These are phyloP conservation scores for Litchi chinensis DNA, from an alignment of 345 rosid genomes.

Conservation along the genomic window DNA sequence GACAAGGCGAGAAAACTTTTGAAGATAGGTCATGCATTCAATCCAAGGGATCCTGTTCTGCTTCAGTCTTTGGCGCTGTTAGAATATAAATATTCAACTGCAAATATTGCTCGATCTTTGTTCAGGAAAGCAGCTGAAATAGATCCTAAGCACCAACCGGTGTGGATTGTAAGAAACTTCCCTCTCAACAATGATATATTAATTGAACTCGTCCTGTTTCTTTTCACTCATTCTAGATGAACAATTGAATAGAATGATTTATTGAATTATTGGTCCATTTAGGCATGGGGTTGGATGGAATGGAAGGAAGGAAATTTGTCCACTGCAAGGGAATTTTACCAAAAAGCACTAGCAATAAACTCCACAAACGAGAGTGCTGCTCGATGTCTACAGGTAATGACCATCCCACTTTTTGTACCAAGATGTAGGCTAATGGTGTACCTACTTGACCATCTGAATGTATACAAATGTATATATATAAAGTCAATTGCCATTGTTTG, in stretches of 20 bases:
- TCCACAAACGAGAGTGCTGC: conserved; percentile 84
- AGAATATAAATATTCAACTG: conserved; percentile 81
- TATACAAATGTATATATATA: neutral
- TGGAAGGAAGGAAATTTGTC: conserved; percentile 94
- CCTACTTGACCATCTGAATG: neutral
- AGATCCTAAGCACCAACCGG: conserved; percentile 89
- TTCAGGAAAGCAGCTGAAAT: conserved; percentile 84
- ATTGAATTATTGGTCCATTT: conserved; percentile 26
- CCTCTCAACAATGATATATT: conserved; percentile 1
- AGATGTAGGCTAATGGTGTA: neutral
- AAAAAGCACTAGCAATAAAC: conserved; percentile 73
- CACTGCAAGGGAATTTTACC: conserved; percentile 80
- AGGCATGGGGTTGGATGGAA: conserved; percentile 99
- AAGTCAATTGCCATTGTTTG: conserved; percentile 4
- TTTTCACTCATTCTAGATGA: neutral
- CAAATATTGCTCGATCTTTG: conserved; percentile 71
- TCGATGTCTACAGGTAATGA: conserved; percentile 82
- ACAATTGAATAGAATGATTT: conserved; percentile 5
- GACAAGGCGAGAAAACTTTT: conserved; percentile 83
- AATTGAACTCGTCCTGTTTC: neutral
- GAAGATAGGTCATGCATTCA: conserved; percentile 87
- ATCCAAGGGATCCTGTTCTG: conserved; percentile 93
- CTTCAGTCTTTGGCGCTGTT: conserved; percentile 91
- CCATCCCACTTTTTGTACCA: neutral
- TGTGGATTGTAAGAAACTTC: conserved; percentile 84